Percentiles rank a stretch among this genome's conserved stretches.
phyloP scores from a whole-genome alignment of 129 eudicot species.

The carrot (Daucus carota) region DNA sequence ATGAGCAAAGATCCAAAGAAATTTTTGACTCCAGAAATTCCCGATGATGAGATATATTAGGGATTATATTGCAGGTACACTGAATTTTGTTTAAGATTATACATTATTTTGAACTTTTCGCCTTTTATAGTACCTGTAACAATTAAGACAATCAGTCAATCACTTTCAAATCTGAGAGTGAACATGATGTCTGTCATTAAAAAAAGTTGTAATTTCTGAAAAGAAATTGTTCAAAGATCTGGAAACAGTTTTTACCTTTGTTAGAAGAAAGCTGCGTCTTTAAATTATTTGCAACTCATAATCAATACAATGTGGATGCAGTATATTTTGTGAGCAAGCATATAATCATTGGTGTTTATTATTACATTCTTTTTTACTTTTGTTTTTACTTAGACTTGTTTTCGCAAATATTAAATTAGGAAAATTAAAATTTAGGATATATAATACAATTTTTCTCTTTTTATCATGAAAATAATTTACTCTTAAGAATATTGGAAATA shows the following conservation, averaged over 20 bases:
- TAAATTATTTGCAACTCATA: too few relatives aligned
- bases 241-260: background rate
- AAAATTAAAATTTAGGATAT: too few relatives aligned
- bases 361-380: too few relatives aligned
- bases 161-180: background rate
- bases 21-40: conserved; percentile 68
- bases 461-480: too few relatives aligned
- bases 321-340: too few relatives aligned
- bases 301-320: too few relatives aligned
- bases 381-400: too few relatives aligned
- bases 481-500: too few relatives aligned
- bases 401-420: too few relatives aligned
- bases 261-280: background rate
- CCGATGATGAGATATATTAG: conserved; percentile 94
- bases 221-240: background rate
- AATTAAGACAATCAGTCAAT: background rate
- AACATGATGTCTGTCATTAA: background rate
- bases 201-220: background rate
- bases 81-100: background rate
- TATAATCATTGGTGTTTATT: too few relatives aligned
- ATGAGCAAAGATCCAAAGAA: conserved; percentile 51
- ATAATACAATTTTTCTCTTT: too few relatives aligned
- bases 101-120: background rate
- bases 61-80: background rate
- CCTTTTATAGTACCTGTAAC: background rate